phyloP scores from a whole-genome alignment of 2,329 filamentous ascomycete genomes.

The Alternaria conjuncta region DNA sequence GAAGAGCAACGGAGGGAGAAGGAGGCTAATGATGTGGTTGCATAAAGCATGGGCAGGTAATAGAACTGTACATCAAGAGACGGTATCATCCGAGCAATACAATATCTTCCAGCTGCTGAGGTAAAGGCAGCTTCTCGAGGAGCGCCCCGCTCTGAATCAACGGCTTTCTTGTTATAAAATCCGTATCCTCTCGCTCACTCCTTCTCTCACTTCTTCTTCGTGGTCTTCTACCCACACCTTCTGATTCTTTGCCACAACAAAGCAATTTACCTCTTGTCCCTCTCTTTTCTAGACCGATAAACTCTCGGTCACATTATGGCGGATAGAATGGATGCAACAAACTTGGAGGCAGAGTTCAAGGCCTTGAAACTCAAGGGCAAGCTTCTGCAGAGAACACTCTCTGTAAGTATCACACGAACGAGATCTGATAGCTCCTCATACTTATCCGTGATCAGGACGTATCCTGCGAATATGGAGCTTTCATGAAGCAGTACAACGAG shows the following conservation, averaged over 20 bases:
- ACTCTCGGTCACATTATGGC: neutral
- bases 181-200: neutral
- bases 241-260: too few species aligned
- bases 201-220: neutral
- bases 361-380: neutral
- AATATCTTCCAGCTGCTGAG: neutral
- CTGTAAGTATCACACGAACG: too few species aligned
- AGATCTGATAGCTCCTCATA: too few species aligned
- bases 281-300: too few species aligned
- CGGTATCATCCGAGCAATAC: neutral
- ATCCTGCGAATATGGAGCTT: neutral
- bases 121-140: neutral
- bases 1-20: slow-evolving; percentile 56
- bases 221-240: neutral
- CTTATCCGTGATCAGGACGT: neutral
- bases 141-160: neutral
- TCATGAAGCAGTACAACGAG: neutral
- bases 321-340: neutral
- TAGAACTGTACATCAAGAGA: neutral
- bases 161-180: neutral
- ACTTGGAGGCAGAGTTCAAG: neutral
- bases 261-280: rapidly evolving
- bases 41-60: slow-evolving; percentile 32
- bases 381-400: neutral
- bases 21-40: slow-evolving; percentile 58